Percentiles rank a stretch among this genome's conserved stretches.
Evolutionary conservation across 2,329 filamentous ascomycete genomes (phyloP).

Genomic region (Ambrosiella beaveri): DNA sequence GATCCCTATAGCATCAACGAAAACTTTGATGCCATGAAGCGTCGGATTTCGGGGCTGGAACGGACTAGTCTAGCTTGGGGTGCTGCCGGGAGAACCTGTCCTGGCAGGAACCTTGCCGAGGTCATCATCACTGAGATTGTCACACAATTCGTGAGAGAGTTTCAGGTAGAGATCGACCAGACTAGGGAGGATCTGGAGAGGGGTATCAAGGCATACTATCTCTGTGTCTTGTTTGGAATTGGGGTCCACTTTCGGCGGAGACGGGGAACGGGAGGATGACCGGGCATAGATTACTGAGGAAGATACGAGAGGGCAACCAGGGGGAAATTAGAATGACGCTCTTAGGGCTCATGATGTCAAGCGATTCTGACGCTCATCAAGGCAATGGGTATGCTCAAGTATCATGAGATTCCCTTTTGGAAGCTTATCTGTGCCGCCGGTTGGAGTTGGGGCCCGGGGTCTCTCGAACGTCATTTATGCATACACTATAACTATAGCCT

Average conservation of each 20-base stretch:
- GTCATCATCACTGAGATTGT: conserved; percentile 30
- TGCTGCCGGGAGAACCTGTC: conserved; percentile 32
- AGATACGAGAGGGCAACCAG: background rate
- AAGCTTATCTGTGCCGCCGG: too few relatives aligned
- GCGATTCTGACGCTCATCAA: too few relatives aligned
- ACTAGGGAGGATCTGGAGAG: conserved; percentile 8
- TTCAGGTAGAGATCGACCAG: conserved; percentile 24
- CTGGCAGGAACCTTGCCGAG: conserved; percentile 33
- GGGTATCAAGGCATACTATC: conserved; percentile 7
- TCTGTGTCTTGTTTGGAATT: conserved; percentile 10
- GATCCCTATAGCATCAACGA: conserved; percentile 1
- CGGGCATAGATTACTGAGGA: background rate
- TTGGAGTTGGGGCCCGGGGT: too few relatives aligned
- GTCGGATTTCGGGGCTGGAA: conserved; percentile 24
- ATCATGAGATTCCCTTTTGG: too few relatives aligned
- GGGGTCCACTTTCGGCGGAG: background rate
- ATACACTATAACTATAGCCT: too few relatives aligned
- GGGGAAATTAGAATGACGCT: background rate
- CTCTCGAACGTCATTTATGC: too few relatives aligned
- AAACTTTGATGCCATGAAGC: conserved; percentile 15
- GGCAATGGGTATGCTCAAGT: too few relatives aligned
- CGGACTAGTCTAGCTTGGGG: conserved; percentile 34
- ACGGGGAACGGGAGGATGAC: background rate
- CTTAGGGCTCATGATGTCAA: background rate
- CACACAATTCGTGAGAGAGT: conserved; percentile 25